Percentiles rank a stretch among this genome's conserved stretches.
phyloP scores from a whole-genome alignment of 129 eudicot species.

The Escallonia herrerae region DNA sequence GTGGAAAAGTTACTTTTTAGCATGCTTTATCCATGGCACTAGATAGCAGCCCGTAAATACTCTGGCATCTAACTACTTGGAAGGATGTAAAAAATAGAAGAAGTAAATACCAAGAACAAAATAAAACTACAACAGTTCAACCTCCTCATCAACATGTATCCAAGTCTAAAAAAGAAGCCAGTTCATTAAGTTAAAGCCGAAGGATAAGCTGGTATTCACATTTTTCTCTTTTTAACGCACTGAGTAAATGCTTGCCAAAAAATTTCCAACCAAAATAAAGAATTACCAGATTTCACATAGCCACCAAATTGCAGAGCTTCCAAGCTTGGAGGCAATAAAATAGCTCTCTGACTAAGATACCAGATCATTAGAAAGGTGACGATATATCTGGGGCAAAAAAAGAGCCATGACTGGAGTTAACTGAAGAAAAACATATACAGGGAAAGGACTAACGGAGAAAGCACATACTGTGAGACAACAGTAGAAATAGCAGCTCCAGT shows the following conservation, averaged over 20 bases:
- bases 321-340: constrained; percentile 69
- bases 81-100: no score
- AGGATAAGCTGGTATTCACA: not conserved
- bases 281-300: constrained; percentile 85
- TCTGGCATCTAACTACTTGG: no score
- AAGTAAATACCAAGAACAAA: no score
- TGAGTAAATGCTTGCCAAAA: not conserved
- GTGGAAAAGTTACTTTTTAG: no score
- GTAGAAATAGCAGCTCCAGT: constrained; percentile 96
- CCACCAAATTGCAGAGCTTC: constrained; percentile 77
- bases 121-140: no score
- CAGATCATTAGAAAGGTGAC: constrained; percentile 71
- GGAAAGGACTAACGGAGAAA: constrained; percentile 2
- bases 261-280: not conserved
- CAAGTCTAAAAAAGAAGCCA: no score
- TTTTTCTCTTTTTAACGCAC: not conserved
- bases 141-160: no score
- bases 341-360: constrained; percentile 65
- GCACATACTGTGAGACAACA: constrained; percentile 84
- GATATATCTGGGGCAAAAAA: constrained; percentile 45
- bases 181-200: not conserved
- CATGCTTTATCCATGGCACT: no score
- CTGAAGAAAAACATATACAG: not conserved
- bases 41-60: no score
- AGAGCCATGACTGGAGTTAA: not conserved